phyloP scores from a whole-genome alignment of 225 moss, liverwort and hornwort genomes.

The Physcomitrium patens region DNA sequence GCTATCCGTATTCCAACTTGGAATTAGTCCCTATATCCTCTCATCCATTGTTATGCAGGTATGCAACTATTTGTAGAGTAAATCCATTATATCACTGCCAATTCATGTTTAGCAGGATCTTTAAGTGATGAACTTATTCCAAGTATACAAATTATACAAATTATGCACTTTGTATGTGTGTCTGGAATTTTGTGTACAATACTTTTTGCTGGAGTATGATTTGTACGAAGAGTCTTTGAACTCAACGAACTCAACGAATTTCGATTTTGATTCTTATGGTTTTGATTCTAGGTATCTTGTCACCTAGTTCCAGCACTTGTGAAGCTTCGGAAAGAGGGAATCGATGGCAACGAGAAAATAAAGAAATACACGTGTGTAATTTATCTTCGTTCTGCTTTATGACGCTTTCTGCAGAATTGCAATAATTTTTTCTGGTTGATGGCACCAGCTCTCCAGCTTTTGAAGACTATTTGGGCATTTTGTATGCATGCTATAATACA shows the following conservation, averaged over 20 bases:
- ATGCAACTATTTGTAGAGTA: slow-evolving; percentile 22
- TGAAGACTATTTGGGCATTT: not conserved
- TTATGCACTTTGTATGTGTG: too few species aligned
- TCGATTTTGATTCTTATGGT: slow-evolving; percentile 18
- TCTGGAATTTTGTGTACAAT: too few species aligned
- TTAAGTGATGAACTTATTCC: not conserved
- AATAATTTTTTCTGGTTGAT: slow-evolving; percentile 14
- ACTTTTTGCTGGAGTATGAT: too few species aligned
- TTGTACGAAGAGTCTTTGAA: not conserved
- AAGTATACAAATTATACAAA: too few species aligned
- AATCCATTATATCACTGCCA: not conserved
- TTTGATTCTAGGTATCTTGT: slow-evolving; percentile 71
- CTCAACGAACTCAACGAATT: not conserved
- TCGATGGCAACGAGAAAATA: slow-evolving; percentile 96
- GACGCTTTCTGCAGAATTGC: not conserved
- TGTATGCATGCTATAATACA: not conserved
- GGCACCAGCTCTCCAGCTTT: not conserved
- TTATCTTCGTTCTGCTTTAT: slow-evolving; percentile 16
- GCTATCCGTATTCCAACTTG: slow-evolving; percentile 41
- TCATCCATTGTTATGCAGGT: slow-evolving; percentile 95
- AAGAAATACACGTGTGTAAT: slow-evolving; percentile 85
- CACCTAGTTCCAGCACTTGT: slow-evolving; percentile 84
- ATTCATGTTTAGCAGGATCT: not conserved
- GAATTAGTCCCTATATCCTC: too few species aligned
- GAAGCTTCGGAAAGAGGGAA: slow-evolving; percentile 93